phyloP scores from a whole-genome alignment of 2,329 filamentous ascomycete genomes.

The Trichoderma hamatum region DNA sequence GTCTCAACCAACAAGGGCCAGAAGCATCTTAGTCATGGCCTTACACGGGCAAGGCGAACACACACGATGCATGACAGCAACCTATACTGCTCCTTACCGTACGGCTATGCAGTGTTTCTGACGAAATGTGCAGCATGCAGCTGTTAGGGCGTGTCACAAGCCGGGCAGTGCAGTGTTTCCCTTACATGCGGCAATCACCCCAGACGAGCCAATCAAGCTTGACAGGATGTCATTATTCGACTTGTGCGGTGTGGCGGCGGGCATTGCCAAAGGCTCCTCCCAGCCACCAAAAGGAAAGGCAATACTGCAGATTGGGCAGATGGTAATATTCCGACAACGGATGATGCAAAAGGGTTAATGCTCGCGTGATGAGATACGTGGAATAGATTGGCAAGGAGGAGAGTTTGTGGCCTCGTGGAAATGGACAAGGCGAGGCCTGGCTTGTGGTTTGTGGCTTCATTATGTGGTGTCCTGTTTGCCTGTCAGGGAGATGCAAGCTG shows the following conservation, averaged over 20 bases:
- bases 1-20: not conserved
- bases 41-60: not conserved
- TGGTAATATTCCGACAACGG: not conserved
- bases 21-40: not conserved
- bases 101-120: not conserved
- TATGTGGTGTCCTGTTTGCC: not conserved
- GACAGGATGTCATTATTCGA: not conserved
- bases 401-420: not conserved
- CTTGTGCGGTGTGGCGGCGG: slow-evolving; percentile 9
- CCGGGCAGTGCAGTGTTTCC: not conserved
- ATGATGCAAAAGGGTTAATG: not conserved
- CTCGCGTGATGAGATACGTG: not conserved
- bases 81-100: not conserved
- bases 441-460: not conserved
- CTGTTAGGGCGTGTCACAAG: not conserved
- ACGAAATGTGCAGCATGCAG: not conserved
- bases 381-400: not conserved
- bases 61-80: not conserved
- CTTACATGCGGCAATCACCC: not conserved
- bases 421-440: not conserved
- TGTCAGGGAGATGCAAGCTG: not conserved
- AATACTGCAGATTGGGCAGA: not conserved
- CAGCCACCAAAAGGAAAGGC: not conserved
- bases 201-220: not conserved
- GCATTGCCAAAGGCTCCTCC: not conserved